Conservation (phyloP, 805 yeast species). For the Pichia exigua region DNA sequence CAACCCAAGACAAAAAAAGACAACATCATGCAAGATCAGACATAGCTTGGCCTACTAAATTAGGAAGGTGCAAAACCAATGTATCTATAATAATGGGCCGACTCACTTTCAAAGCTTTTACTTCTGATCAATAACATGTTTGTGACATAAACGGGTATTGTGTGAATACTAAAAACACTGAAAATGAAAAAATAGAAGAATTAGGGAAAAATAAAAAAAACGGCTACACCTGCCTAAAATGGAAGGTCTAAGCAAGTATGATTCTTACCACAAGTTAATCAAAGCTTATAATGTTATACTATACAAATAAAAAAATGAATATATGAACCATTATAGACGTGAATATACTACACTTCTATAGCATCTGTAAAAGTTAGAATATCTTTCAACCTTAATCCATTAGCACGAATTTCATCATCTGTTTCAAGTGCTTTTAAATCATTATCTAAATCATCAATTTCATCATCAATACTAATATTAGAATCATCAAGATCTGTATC, state of each 20-base stretch:
- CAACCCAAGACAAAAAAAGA: background rate
- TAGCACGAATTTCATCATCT: conserved; percentile 37
- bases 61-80: background rate
- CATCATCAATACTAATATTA: conserved; percentile 11
- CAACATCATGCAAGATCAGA: background rate
- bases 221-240: conserved; percentile 2
- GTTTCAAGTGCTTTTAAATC: background rate
- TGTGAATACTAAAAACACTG: background rate
- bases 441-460: conserved; percentile 10
- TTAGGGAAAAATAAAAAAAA: background rate
- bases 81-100: background rate
- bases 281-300: too few species aligned
- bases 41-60: background rate
- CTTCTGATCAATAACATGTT: background rate
- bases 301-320: background rate
- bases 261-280: background rate
- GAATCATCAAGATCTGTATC: background rate
- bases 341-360: conserved; percentile 27
- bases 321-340: background rate
- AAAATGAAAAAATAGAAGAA: background rate
- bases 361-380: conserved; percentile 60
- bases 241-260: conserved; percentile 3
- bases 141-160: background rate
- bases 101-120: background rate
- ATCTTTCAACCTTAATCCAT: conserved; percentile 60